These are phyloP conservation scores for Ganoderma lingzhi DNA, from an alignment of 1,284 basidiomycete genomes.

Conservation along the genomic window DNA sequence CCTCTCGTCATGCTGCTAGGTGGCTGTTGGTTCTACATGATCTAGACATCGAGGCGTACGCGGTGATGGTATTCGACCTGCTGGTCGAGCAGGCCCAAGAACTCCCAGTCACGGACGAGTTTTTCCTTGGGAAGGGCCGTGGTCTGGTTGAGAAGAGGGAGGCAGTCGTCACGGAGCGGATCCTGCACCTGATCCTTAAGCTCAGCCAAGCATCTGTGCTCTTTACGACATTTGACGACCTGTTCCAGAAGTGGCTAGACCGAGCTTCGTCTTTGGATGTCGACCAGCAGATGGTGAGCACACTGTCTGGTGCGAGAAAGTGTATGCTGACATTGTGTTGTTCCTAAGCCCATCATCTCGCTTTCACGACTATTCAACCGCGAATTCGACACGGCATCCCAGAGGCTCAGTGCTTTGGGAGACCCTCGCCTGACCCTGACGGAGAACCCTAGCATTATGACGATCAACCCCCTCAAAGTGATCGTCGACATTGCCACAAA, in stretches of 20 bases:
- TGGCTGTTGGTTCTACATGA: conserved; percentile 76
- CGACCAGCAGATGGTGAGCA: conserved; percentile 47
- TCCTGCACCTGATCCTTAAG: conserved; percentile 62
- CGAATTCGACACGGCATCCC: conserved; percentile 51
- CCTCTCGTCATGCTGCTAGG: conserved; percentile 59
- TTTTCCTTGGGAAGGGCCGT: conserved; percentile 33
- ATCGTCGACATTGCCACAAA: conserved; percentile 55
- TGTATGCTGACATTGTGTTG: neutral
- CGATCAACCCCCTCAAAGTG: conserved; percentile 64
- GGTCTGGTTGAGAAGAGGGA: conserved; percentile 26
- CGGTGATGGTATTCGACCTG: conserved; percentile 56
- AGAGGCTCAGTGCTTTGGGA: conserved; percentile 46
- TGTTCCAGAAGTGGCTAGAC: conserved; percentile 74
- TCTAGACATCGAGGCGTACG: conserved; percentile 59
- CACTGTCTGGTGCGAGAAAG: neutral
- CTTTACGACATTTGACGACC: conserved; percentile 68
- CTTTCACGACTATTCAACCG: conserved; percentile 66
- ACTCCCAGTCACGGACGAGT: conserved; percentile 34
- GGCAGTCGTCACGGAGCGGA: conserved; percentile 42
- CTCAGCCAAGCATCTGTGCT: conserved; percentile 61
- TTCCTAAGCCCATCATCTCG: conserved; percentile 57
- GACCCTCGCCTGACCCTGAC: conserved; percentile 43
- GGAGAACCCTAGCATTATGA: conserved; percentile 41
- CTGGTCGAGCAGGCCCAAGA: conserved; percentile 57
- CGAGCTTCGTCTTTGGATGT: conserved; percentile 47